Base-by-base conservation (phyloP, 1,284 basidiomycete genomes). In the Pseudozyma hubeiensis region DNA sequence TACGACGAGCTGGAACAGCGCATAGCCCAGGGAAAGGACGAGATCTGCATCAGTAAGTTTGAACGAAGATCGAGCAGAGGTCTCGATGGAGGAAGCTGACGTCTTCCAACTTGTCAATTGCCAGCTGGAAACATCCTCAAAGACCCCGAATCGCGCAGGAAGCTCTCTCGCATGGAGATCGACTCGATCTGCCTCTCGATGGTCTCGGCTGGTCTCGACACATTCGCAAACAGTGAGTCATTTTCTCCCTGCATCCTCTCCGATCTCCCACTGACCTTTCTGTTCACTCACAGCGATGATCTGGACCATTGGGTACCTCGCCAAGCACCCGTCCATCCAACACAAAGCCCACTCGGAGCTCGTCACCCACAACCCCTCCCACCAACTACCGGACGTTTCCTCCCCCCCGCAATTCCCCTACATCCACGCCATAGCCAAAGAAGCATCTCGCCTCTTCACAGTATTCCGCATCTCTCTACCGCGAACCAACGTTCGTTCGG, bases 161-260 rank as follows among this genome's bases (percentile, higher is more conserved):
- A 47, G 45, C 45, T 47, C 6, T 47, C 45, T 7, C 45, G 45
- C 29, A 8, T 30, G 10, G 45, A 47, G 45, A 47, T 47, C 30
- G 45, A 47, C 14, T 47, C 45, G 10, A 47, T 47, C 45, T 47
- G 45, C 14, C 45, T 47, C 45, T 47, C 45, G 29, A 47, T 47
- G 45, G 45, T 47, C 14, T 47, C 45, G 45, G 45, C 45, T 5
- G 45, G 45, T 47, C 30, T 47, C 13, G 45, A 47, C 30, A 47
- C 45, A 1, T 47, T 47, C 16, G 45, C 45, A 5, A 47, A 47
- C 45, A 47, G 45, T 47, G 30, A 47, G 45, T 31, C 8, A 11
- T 14, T 47, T 30, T 6, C 3, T 16, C 16, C 13, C 11, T 10
- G n/a, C 13, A 13, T 13, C 11, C 13, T 45, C 43, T 6, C 24